phyloP scores from a whole-genome alignment of 352 stramenopile genomes.

The Pythium aphanidermatum region DNA sequence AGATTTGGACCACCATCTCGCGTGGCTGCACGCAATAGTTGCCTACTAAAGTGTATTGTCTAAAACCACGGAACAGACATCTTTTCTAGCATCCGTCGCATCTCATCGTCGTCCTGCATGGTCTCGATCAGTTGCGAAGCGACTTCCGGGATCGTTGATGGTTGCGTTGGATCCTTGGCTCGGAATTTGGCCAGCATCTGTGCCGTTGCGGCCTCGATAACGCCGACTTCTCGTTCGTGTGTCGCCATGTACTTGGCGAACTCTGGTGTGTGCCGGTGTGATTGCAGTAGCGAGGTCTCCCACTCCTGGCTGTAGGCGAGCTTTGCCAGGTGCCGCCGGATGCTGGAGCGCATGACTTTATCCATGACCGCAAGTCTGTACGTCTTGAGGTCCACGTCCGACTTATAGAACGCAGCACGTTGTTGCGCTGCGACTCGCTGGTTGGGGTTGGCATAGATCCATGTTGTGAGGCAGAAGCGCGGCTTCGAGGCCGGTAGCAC shows the following conservation, averaged over 20 bases:
- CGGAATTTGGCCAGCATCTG: slow-evolving; percentile 64
- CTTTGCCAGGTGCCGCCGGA: slow-evolving; percentile 61
- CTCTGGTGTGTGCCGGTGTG: slow-evolving; percentile 38
- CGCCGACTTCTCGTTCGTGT: slow-evolving; percentile 39
- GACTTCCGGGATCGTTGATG: slow-evolving; percentile 26
- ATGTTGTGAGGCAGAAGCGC: slow-evolving; percentile 63
- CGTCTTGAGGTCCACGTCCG: neutral
- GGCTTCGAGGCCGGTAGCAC: slow-evolving; percentile 44
- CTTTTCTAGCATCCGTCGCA: slow-evolving; percentile 16
- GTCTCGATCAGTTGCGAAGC: slow-evolving; percentile 22
- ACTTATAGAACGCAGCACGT: slow-evolving; percentile 4
- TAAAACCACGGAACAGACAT: slow-evolving; percentile 51
- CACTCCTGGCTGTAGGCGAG: slow-evolving; percentile 50
- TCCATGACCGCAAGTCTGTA: slow-evolving; percentile 25
- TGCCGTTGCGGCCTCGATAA: slow-evolving; percentile 41
- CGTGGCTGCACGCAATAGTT: slow-evolving; percentile 50
- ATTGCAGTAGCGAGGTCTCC: slow-evolving; percentile 46
- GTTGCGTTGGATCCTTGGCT: slow-evolving; percentile 24
- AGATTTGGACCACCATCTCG: slow-evolving; percentile 49
- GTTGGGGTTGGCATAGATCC: slow-evolving; percentile 43
- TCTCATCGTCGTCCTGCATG: slow-evolving; percentile 15
- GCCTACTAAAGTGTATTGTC: neutral
- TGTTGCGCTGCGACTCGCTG: neutral
- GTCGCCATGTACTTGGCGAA: slow-evolving; percentile 63
- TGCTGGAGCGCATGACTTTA: slow-evolving; percentile 52